These are phyloP conservation scores for Piper longum DNA, from an alignment of 164 flowering plant genomes.

Conservation along the genomic window DNA sequence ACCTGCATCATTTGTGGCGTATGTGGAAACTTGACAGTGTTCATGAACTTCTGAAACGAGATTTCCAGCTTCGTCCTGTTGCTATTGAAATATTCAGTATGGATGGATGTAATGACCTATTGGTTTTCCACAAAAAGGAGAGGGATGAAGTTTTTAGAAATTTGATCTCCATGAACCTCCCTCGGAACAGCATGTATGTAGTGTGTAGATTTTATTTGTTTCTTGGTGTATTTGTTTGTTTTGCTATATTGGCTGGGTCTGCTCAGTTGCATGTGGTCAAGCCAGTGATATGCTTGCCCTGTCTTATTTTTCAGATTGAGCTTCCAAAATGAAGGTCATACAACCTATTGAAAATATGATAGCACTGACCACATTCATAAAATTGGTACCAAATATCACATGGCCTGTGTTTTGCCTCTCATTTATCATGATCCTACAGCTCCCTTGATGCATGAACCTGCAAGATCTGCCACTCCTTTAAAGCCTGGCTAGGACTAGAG, in stretches of 20 bases:
- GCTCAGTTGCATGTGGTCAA: neutral
- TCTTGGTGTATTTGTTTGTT: neutral
- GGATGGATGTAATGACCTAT: constrained; percentile 99
- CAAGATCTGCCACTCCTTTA: too few relatives aligned
- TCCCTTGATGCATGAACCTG: too few relatives aligned
- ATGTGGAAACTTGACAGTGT: constrained; percentile 43
- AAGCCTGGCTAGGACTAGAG: too few relatives aligned
- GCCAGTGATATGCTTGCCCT: neutral
- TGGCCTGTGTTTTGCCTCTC: too few relatives aligned
- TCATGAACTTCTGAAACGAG: constrained; percentile 94
- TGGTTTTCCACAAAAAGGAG: constrained; percentile 96
- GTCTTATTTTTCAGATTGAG: too few relatives aligned
- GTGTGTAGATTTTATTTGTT: neutral
- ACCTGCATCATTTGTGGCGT: constrained; percentile 86
- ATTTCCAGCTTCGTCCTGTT: constrained; percentile 98
- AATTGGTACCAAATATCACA: too few relatives aligned
- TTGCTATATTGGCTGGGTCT: neutral
- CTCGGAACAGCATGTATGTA: constrained; percentile 91
- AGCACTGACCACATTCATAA: too few relatives aligned
- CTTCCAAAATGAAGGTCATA: too few relatives aligned
- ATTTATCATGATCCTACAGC: too few relatives aligned
- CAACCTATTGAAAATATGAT: too few relatives aligned
- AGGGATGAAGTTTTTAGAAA: constrained; percentile 95
- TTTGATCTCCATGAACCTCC: constrained; percentile 94
- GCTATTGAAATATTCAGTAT: constrained; percentile 97